phyloP scores from a whole-genome alignment of 371 early-diverging fungal genomes.

The Enteropsectra breve region DNA sequence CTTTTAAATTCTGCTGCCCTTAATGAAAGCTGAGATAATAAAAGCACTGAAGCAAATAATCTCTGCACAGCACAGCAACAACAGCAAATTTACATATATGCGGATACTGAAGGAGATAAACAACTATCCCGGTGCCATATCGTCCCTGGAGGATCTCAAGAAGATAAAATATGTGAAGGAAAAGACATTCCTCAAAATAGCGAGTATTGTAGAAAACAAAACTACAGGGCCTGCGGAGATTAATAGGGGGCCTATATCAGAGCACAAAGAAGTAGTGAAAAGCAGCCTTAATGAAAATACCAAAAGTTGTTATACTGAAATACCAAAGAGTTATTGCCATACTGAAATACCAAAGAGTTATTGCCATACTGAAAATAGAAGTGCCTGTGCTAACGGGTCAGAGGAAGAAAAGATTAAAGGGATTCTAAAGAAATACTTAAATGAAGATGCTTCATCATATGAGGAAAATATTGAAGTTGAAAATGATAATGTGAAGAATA shows the following conservation, averaged over 20 bases:
- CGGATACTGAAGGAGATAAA: slow-evolving; percentile 4
- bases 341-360: too few relatives aligned
- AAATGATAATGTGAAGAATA: not conserved
- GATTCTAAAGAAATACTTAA: not conserved
- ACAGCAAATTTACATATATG: not conserved
- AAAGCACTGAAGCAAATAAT: slow-evolving; percentile 3
- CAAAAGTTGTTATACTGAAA: too few relatives aligned
- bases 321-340: too few relatives aligned
- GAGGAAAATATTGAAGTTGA: not conserved
- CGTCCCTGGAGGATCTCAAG: not conserved
- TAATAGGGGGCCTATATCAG: too few relatives aligned
- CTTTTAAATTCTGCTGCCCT: not conserved
- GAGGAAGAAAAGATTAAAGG: not conserved
- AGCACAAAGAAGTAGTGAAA: too few relatives aligned
- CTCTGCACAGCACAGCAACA: not conserved
- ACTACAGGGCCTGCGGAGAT: too few relatives aligned
- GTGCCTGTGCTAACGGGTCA: too few relatives aligned
- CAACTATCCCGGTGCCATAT: not conserved
- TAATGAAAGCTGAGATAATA: not conserved
- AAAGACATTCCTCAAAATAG: not conserved
- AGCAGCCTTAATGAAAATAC: too few relatives aligned
- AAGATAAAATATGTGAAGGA: slow-evolving; percentile 11
- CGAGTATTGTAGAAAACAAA: not conserved
- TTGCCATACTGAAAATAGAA: too few relatives aligned
- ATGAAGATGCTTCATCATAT: not conserved